These are phyloP conservation scores for Fusarium miscanthi DNA, from an alignment of 2,329 filamentous ascomycete species.

Conservation along the genomic window DNA sequence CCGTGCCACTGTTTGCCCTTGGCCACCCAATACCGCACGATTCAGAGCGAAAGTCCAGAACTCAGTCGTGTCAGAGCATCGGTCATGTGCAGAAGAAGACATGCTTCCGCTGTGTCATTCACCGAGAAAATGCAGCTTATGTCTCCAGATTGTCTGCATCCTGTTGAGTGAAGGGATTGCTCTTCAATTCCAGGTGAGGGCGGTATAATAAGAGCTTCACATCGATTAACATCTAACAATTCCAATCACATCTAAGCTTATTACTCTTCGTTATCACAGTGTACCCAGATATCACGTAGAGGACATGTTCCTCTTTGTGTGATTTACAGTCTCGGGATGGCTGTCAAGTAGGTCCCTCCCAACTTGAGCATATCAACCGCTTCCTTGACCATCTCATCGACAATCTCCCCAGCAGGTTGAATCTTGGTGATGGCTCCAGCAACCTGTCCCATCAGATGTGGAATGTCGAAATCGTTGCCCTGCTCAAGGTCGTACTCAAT, in stretches of 20 bases:
- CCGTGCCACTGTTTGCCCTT: not conserved
- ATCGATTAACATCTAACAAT: not conserved
- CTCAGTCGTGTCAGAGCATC: not conserved
- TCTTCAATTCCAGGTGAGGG: not conserved
- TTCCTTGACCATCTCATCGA: conserved; percentile 89
- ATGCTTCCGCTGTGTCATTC: not conserved
- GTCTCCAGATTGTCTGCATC: not conserved
- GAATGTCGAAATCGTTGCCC: conserved; percentile 83
- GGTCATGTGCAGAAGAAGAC: not conserved
- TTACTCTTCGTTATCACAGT: not conserved
- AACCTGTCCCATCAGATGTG: conserved; percentile 95
- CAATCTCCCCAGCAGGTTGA: conserved; percentile 84
- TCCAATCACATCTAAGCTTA: not conserved
- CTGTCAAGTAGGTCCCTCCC: conserved; percentile 68
- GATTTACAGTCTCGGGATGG: conserved; percentile 55
- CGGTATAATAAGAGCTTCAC: not conserved
- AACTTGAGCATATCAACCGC: conserved; percentile 75
- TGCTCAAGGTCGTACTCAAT: conserved; percentile 85
- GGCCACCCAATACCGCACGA: not conserved
- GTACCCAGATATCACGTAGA: not conserved
- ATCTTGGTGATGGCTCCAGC: conserved; percentile 81
- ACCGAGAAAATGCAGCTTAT: not conserved
- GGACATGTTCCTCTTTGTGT: conserved; percentile 22
- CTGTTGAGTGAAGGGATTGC: not conserved
- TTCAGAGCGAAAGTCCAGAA: not conserved